Evolutionary conservation across 2,329 filamentous ascomycete genomes (phyloP).

Genomic region (Trichoderma arundinaceum): DNA sequence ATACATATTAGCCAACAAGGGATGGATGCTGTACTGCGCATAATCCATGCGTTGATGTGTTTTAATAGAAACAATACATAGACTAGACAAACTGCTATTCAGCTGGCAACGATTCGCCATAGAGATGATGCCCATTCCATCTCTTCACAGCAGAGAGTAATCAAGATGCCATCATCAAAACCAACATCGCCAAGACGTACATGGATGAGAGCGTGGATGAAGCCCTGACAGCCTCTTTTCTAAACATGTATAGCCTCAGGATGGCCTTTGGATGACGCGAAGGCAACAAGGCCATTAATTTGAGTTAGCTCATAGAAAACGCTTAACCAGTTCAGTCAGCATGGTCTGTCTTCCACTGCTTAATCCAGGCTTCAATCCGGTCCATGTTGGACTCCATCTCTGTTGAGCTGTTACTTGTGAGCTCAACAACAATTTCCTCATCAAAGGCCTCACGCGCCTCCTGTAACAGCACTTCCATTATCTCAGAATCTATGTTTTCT

Average conservation of each 20-base stretch:
- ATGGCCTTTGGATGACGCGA: not conserved
- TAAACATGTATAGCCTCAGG: not conserved
- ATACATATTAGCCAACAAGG: not conserved
- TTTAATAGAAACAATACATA: constrained; percentile 11
- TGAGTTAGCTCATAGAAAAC: not conserved
- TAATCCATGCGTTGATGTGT: constrained; percentile 2
- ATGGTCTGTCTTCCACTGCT: constrained; percentile 77
- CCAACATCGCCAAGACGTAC: not conserved
- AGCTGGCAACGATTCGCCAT: not conserved
- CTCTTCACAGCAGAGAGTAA: not conserved
- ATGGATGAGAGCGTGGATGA: not conserved
- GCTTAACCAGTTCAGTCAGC: not conserved
- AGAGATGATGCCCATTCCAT: not conserved
- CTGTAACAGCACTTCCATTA: constrained; percentile 92
- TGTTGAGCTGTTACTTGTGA: constrained; percentile 79
- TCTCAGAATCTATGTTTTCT: constrained; percentile 96
- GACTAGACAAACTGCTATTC: constrained; percentile 13
- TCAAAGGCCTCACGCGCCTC: constrained; percentile 89
- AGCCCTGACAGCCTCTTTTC: not conserved
- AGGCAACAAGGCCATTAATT: not conserved
- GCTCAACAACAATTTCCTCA: constrained; percentile 84
- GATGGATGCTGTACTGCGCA: not conserved
- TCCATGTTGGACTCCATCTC: constrained; percentile 91
- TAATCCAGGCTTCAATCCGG: constrained; percentile 80
- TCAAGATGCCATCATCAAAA: not conserved